Evolutionary conservation across 768 basidiomycete species (phyloP).

Genomic region (Suillus lakei): DNA sequence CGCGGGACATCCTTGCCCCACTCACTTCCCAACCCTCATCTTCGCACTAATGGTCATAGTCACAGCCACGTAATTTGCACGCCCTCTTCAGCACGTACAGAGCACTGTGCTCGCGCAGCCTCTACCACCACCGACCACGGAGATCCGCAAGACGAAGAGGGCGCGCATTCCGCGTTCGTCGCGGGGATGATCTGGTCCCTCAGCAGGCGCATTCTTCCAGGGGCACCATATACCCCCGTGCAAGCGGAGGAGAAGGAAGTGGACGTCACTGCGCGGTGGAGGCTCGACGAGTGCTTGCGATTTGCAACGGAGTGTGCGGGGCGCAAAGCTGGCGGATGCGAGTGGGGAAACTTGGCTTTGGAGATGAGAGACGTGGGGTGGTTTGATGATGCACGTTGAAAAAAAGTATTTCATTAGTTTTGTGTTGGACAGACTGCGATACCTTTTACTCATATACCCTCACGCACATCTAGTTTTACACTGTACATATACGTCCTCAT

Average conservation of each 20-base stretch:
- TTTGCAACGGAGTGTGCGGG: conserved; percentile 87
- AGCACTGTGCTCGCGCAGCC: not conserved
- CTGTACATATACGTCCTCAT: not conserved
- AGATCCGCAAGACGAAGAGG: conserved; percentile 70
- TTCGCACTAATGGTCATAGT: not conserved
- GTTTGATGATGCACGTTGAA: conserved; percentile 51
- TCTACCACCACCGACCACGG: conserved; percentile 33
- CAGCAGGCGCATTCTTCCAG: conserved; percentile 72
- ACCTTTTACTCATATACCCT: conserved; percentile 5
- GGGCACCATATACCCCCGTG: conserved; percentile 72
- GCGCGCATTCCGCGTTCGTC: conserved; percentile 83
- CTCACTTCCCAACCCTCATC: conserved; percentile 19
- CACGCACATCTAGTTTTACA: not conserved
- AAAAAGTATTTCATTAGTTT: not conserved
- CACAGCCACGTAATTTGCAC: not conserved
- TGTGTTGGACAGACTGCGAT: not conserved
- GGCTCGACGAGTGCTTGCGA: conserved; percentile 81
- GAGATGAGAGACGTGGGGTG: conserved; percentile 80
- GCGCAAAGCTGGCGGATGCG: conserved; percentile 64
- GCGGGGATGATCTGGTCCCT: conserved; percentile 87
- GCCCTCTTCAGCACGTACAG: not conserved
- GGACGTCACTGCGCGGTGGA: conserved; percentile 61
- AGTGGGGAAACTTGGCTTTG: conserved; percentile 71
- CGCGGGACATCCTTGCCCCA: conserved; percentile 6
- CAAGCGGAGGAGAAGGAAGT: conserved; percentile 38